Percentiles rank a stretch among this genome's conserved stretches.
Conservation (phyloP, 495 filamentous ascomycete species). For the Aspergillus mulundensis region DNA sequence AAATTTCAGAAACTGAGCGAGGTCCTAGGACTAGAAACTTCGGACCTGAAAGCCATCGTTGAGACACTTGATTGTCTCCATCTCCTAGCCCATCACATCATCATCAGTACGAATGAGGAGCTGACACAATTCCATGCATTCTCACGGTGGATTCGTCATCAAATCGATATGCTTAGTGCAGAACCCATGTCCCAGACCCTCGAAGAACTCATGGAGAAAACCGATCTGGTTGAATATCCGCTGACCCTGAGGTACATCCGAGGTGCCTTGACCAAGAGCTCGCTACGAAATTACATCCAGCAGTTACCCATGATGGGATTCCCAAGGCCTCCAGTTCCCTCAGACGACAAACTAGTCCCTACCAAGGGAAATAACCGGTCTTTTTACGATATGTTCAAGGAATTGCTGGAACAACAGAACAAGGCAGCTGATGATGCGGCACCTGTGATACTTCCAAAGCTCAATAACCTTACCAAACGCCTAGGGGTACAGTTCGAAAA, state of each 20-base stretch:
- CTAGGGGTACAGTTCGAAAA: conserved; percentile 50
- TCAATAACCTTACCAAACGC: conserved; percentile 49
- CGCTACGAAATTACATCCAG: conserved; percentile 41
- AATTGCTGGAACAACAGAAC: conserved; percentile 32
- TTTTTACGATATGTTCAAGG: conserved; percentile 47
- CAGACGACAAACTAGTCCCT: conserved; percentile 35
- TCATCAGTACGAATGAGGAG: conserved; percentile 70
- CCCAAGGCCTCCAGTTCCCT: conserved; percentile 19
- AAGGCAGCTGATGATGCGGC: conserved; percentile 22
- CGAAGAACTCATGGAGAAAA: conserved; percentile 46
- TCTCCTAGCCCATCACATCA: conserved; percentile 68
- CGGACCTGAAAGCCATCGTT: conserved; percentile 55
- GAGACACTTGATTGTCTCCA: conserved; percentile 72
- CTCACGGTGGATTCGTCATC: conserved; percentile 77
- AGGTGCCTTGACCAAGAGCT: conserved; percentile 47
- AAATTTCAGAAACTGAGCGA: conserved; percentile 69
- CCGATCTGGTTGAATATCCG: conserved; percentile 43
- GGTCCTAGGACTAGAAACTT: conserved; percentile 59
- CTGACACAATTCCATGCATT: conserved; percentile 74
- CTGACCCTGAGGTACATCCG: conserved; percentile 49
- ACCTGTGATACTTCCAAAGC: conserved; percentile 40
- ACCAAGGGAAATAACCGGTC: conserved; percentile 37
- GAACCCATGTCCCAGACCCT: conserved; percentile 44
- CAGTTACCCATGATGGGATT: conserved; percentile 40
- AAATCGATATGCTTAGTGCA: conserved; percentile 62